Evolutionary conservation across 2,329 filamentous ascomycete genomes (phyloP).

Genomic region (Hypoxylon sp.): DNA sequence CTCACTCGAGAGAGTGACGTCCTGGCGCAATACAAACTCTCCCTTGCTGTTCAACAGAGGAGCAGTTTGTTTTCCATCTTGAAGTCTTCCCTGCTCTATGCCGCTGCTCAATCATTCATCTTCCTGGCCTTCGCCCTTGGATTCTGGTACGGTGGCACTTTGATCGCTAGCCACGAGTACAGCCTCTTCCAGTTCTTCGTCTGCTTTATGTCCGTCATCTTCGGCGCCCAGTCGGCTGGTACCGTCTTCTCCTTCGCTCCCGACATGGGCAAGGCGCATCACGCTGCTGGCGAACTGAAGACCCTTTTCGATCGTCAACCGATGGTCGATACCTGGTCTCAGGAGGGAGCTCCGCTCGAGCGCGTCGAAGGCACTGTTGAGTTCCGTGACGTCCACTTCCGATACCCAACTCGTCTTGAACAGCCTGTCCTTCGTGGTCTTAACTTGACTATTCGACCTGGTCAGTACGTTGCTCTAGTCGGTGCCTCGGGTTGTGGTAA

Average conservation of each 20-base stretch:
- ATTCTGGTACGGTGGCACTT: conserved; percentile 91
- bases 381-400: conserved; percentile 93
- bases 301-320: conserved; percentile 87
- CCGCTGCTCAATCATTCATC: conserved; percentile 84
- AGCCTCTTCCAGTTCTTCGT: conserved; percentile 90
- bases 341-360: conserved; percentile 74
- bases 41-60: conserved; percentile 76
- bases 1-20: conserved; percentile 91
- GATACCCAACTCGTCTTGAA: conserved; percentile 91
- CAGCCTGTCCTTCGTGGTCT: conserved; percentile 92
- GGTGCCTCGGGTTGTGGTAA: conserved; percentile 97
- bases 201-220: conserved; percentile 89
- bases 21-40: conserved; percentile 76
- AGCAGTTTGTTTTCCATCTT: conserved; percentile 80
- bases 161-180: conserved; percentile 81
- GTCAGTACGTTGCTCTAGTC: conserved; percentile 89
- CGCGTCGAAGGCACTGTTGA: conserved; percentile 83
- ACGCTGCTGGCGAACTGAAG: conserved; percentile 85
- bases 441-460: conserved; percentile 79
- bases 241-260: conserved; percentile 91
- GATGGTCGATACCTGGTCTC: conserved; percentile 84
- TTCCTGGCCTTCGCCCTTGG: conserved; percentile 89
- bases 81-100: conserved; percentile 84
- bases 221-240: conserved; percentile 92
- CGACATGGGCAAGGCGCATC: conserved; percentile 93